Percentiles rank a stretch among this genome's conserved stretches.
Conservation (phyloP, 371 early-diverging fungal genomes). For the Circinella umbellata region DNA sequence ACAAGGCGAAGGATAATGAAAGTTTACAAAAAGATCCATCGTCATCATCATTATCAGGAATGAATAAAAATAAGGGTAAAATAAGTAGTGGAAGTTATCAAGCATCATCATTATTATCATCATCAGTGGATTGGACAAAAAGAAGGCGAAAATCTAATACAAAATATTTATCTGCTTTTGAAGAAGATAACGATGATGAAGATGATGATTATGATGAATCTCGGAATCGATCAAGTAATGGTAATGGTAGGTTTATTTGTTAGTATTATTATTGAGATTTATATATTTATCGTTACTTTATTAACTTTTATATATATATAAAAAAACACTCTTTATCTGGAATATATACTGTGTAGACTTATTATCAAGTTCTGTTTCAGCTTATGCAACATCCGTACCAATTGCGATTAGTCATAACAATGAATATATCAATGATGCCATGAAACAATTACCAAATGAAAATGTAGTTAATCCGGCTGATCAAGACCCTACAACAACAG, state of each 20-base stretch:
- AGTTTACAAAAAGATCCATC: not conserved
- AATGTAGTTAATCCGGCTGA: conserved; percentile 24
- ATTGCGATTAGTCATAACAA: conserved; percentile 28
- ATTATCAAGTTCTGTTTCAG: conserved; percentile 23
- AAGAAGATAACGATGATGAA: conserved; percentile 15
- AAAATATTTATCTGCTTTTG: conserved; percentile 17
- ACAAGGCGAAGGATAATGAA: not conserved
- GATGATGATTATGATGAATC: conserved; percentile 12
- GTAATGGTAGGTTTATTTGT: not conserved
- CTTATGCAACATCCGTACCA: conserved; percentile 34
- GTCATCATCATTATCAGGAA: not conserved
- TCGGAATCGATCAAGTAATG: not conserved
- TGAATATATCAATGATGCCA: conserved; percentile 3
- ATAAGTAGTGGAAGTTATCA: not conserved
- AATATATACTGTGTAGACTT: conserved; percentile 1
- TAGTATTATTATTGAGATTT: not conserved
- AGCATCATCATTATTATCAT: conserved; percentile 6
- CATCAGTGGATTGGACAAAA: not conserved
- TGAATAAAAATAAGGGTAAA: no score
- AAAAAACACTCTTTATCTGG: not conserved
- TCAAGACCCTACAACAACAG: conserved; percentile 15
- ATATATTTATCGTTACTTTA: not conserved
- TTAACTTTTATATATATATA: not conserved
- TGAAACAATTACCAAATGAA: not conserved
- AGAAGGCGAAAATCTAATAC: conserved; percentile 16